A percentile compares a stretch with the other conserved stretches of the same genome.
These are phyloP conservation scores for Fomitopsis pinicola DNA, from an alignment of 1,284 basidiomycete genomes.

Conservation along the genomic window DNA sequence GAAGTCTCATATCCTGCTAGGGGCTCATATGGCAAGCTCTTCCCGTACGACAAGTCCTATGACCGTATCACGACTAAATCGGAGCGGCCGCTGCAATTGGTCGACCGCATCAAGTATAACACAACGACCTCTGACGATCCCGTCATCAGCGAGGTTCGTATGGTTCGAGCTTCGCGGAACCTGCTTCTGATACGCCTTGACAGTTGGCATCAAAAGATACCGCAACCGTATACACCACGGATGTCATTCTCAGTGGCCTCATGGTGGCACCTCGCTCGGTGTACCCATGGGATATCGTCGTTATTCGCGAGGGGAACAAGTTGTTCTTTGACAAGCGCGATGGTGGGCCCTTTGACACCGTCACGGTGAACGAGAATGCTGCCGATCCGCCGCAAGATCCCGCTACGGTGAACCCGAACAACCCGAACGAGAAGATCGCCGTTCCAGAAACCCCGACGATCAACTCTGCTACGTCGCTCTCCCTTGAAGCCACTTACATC, in stretches of 20 bases:
- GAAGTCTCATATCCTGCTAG: conserved; percentile 35
- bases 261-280: conserved; percentile 96
- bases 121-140: conserved; percentile 97
- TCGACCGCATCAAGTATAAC: conserved; percentile 97
- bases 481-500: conserved; percentile 97
- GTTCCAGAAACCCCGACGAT: conserved; percentile 71
- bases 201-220: conserved; percentile 77
- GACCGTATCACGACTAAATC: conserved; percentile 95
- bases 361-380: conserved; percentile 99
- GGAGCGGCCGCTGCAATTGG: conserved; percentile 85
- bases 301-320: conserved; percentile 89
- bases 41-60: conserved; percentile 92
- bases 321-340: conserved; percentile 98
- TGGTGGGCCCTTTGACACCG: conserved; percentile 94
- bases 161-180: background rate
- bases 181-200: conserved; percentile 2
- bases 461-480: conserved; percentile 92
- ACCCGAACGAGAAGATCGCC: conserved; percentile 61
- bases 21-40: conserved; percentile 86
- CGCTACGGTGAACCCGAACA: conserved; percentile 71
- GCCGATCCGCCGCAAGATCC: conserved; percentile 92
- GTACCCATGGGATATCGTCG: conserved; percentile 99
- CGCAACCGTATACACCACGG: conserved; percentile 91
- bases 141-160: conserved; percentile 78
- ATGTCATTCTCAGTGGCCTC: conserved; percentile 92